Base-by-base conservation (phyloP, 2,329 filamentous ascomycete species). In the Fusarium incarnatum region DNA sequence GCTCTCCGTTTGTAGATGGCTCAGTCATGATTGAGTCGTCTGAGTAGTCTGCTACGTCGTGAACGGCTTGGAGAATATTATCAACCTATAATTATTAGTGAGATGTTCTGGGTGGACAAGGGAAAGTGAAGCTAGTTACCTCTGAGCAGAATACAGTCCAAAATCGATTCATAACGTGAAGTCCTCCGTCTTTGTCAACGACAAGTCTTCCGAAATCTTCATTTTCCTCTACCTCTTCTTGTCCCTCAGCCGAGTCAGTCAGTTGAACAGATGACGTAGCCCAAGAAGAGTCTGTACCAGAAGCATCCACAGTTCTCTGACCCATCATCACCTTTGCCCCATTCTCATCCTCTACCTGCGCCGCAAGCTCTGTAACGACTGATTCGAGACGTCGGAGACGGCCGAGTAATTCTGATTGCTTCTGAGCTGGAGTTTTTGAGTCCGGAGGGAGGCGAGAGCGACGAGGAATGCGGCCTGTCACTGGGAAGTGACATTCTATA, bases 131-230 rank as follows among this genome's bases (percentile, higher is more conserved):
- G 63, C 12, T 54, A 76, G 63, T 13, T 54, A 76, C 77, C 63
- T 79, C 77, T 20, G 62, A 56, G 44, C 77, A 78, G 46, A 79
- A 79, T 9, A 78, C 71, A 7, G 76, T 67, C 77, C 77, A 79
- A 55, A 79, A 78, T 1, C 73, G 70, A 15, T 77, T 78, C 18
- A 72, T 76, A 20, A 78, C 72, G 32, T 75, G 75, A 12, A 78
- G 60, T 10, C 62, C 40, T 2, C 75, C 75, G 49, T 73, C 67
- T 34, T 71, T 71, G 45, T 70, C 74, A 12, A 75, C 60, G 3
- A 78, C 64, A 22, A 78, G 70, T 13, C 68, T 62, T 4, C 77
- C 77, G 59, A 78, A 78, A 25, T 78, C 77, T 28, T 78, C 77
- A 20, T 71, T 68, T 45, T 73, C 71, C 23, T 76, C 75, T 22